A percentile compares a stretch with the other conserved stretches of the same genome.
phyloP scores from a whole-genome alignment of 208 protist species.

The Crithidia sp. region DNA sequence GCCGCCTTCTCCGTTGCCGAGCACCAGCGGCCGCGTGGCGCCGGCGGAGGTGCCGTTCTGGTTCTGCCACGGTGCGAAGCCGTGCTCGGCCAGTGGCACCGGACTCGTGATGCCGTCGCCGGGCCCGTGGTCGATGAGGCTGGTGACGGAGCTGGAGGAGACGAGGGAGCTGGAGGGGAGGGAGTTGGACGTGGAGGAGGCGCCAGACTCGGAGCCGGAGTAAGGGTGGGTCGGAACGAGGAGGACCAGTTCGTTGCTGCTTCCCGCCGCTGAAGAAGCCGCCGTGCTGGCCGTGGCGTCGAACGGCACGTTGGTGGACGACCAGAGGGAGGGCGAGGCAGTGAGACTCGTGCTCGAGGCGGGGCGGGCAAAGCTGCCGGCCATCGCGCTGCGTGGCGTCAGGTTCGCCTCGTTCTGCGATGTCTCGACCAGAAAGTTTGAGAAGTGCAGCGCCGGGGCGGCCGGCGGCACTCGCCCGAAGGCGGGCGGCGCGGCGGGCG shows the following conservation, averaged over 20 bases:
- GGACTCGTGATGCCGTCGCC: background rate
- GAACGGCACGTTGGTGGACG: constrained; percentile 2
- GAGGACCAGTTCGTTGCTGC: background rate
- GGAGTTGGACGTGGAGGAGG: background rate
- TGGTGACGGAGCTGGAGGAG: constrained; percentile 8
- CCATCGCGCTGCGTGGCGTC: background rate
- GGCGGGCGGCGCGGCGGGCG: background rate
- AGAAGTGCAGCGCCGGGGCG: constrained; percentile 8
- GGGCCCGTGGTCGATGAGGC: constrained; percentile 3
- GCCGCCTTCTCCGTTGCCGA: background rate
- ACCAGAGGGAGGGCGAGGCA: background rate
- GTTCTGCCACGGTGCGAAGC: constrained; percentile 13
- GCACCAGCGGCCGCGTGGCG: background rate
- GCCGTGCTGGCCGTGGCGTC: background rate
- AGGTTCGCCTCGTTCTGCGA: background rate
- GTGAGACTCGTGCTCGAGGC: constrained; percentile 2
- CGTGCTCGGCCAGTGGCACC: constrained; percentile 4
- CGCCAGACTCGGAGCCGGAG: background rate
- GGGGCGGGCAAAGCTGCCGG: background rate
- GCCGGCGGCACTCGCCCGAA: constrained; percentile 3
- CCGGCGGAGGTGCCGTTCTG: background rate
- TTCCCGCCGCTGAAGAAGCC: background rate
- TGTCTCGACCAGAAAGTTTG: background rate
- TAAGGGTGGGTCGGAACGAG: background rate
- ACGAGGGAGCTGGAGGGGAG: constrained; percentile 3